These are phyloP conservation scores for Aspergillus alliaceus DNA, from an alignment of 2,329 filamentous ascomycete genomes.

Conservation along the genomic window DNA sequence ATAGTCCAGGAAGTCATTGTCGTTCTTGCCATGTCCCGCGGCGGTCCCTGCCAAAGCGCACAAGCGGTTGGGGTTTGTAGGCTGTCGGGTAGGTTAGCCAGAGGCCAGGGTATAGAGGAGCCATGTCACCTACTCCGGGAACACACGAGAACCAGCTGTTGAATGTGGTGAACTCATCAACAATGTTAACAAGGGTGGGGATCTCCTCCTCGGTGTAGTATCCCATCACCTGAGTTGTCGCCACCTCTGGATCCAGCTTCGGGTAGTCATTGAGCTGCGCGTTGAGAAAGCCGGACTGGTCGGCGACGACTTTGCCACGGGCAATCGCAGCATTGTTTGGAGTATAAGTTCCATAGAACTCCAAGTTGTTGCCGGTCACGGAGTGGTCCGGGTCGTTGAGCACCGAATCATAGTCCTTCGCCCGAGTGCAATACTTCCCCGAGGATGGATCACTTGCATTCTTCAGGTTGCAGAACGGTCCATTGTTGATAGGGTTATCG, in stretches of 20 bases:
- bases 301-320: slow-evolving; percentile 29
- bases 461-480: slow-evolving; percentile 44
- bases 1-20: slow-evolving; percentile 26
- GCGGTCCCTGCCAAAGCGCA: slow-evolving; percentile 33
- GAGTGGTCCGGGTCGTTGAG: slow-evolving; percentile 45
- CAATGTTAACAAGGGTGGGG: slow-evolving; percentile 42
- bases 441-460: slow-evolving; percentile 34
- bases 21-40: slow-evolving; percentile 34
- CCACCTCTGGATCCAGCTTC: slow-evolving; percentile 29
- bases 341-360: slow-evolving; percentile 45
- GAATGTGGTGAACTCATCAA: slow-evolving; percentile 45
- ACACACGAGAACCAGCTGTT: slow-evolving; percentile 49
- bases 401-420: slow-evolving; percentile 44
- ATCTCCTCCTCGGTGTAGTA: slow-evolving; percentile 48
- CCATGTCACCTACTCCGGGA: slow-evolving; percentile 39
- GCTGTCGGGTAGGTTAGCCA: slow-evolving; percentile 24
- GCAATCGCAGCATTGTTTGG: slow-evolving; percentile 41
- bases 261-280: slow-evolving; percentile 42
- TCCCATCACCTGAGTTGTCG: slow-evolving; percentile 44
- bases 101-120: neutral
- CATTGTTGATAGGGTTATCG: slow-evolving; percentile 45
- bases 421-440: slow-evolving; percentile 31
- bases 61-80: slow-evolving; percentile 46
- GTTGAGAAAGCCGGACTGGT: slow-evolving; percentile 42
- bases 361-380: slow-evolving; percentile 45